Conservation (phyloP, 441 rosid genomes). For the Gossypium lobatum region DNA sequence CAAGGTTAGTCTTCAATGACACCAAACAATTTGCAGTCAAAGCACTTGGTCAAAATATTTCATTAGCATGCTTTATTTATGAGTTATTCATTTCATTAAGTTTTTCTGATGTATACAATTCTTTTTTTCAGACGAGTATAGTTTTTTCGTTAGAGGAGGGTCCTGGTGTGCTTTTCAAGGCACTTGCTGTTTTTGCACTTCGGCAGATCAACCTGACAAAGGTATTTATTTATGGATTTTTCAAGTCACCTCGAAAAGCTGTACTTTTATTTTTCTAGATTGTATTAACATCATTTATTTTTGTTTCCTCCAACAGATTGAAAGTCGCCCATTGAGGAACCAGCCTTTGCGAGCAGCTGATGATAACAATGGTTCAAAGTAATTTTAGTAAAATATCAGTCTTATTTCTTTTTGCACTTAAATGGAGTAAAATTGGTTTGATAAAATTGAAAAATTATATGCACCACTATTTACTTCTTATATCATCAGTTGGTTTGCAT, state of each 20-base stretch:
- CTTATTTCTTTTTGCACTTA: background rate
- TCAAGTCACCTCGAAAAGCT: background rate
- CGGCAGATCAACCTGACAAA: slow-evolving; percentile 83
- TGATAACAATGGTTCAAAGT: slow-evolving; percentile 9
- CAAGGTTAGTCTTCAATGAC: slow-evolving; percentile 49
- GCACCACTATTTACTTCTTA: background rate
- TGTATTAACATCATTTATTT: slow-evolving; percentile 7
- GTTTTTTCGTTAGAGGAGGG: slow-evolving; percentile 96
- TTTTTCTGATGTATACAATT: background rate
- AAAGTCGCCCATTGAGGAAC: slow-evolving; percentile 85
- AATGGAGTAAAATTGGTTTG: background rate
- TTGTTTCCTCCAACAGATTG: slow-evolving; percentile 54
- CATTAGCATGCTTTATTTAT: background rate
- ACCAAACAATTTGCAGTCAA: background rate
- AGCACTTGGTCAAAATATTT: background rate
- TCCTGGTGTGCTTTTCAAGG: slow-evolving; percentile 94
- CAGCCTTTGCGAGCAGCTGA: slow-evolving; percentile 53
- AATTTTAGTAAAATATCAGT: background rate
- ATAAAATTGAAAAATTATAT: background rate
- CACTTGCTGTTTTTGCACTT: slow-evolving; percentile 94
- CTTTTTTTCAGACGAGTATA: slow-evolving; percentile 2
- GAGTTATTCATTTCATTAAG: background rate
- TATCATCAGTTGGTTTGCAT: background rate
- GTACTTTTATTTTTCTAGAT: slow-evolving; percentile 1
- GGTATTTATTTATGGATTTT: slow-evolving; percentile 27